Conservation (phyloP, 805 yeast species). For the Ogataea methylovora region DNA sequence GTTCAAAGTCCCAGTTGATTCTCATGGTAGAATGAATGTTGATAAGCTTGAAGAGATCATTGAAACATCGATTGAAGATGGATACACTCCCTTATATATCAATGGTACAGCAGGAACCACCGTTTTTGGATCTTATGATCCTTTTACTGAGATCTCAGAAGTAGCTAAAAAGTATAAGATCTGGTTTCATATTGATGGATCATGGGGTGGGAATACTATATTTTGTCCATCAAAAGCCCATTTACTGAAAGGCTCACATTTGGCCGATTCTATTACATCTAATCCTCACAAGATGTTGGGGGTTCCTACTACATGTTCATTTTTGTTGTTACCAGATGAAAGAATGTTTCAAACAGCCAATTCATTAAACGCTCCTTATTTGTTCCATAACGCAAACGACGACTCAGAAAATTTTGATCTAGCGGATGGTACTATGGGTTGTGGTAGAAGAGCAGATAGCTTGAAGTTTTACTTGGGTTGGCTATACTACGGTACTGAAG, state of each 20-base stretch:
- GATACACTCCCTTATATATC: conserved; percentile 65
- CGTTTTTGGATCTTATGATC: conserved; percentile 78
- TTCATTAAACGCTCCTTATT: conserved; percentile 72
- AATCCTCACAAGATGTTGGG: conserved; percentile 89
- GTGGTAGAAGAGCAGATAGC: conserved; percentile 82
- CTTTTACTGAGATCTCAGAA: conserved; percentile 44
- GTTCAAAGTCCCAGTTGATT: conserved; percentile 52
- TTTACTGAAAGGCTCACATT: conserved; percentile 50
- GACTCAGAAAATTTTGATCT: conserved; percentile 58
- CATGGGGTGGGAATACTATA: conserved; percentile 85
- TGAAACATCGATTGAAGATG: conserved; percentile 33
- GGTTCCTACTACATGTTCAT: conserved; percentile 74
- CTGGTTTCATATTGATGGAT: conserved; percentile 85
- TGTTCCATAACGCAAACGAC: conserved; percentile 55
- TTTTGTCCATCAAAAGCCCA: conserved; percentile 44
- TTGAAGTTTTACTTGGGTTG: conserved; percentile 72
- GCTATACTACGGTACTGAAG: conserved; percentile 69
- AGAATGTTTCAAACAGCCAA: conserved; percentile 60
- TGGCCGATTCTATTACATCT: conserved; percentile 69
- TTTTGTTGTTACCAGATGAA: conserved; percentile 65
- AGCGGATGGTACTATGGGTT: conserved; percentile 89
- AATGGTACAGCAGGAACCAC: conserved; percentile 89
- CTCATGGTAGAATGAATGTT: conserved; percentile 49
- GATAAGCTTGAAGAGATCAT: conserved; percentile 40
- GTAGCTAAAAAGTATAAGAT: conserved; percentile 47